These are phyloP conservation scores for Spathaspora hagerdaliae DNA, from an alignment of 805 yeast genomes.

Conservation along the genomic window DNA sequence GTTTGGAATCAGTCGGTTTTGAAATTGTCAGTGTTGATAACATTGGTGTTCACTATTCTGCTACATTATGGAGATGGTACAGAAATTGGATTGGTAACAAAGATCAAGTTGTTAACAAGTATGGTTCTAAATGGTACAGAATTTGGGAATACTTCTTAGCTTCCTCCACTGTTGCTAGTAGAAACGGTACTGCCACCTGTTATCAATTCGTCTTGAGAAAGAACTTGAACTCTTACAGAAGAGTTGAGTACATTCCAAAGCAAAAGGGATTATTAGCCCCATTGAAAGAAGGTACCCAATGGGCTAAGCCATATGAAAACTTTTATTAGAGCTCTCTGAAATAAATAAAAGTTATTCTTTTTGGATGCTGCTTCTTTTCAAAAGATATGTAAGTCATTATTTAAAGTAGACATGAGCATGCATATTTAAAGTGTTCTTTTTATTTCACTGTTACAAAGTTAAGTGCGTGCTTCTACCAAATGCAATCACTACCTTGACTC, in stretches of 20 bases:
- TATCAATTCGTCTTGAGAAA: slow-evolving; percentile 88
- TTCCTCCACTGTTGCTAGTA: slow-evolving; percentile 74
- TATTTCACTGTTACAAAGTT: too few species aligned
- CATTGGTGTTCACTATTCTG: slow-evolving; percentile 90
- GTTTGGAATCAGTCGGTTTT: slow-evolving; percentile 79
- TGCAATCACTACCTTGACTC: too few species aligned
- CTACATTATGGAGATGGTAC: slow-evolving; percentile 92
- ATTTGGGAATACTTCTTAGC: slow-evolving; percentile 92
- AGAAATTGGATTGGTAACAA: slow-evolving; percentile 86
- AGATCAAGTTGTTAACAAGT: slow-evolving; percentile 70
- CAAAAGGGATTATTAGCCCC: slow-evolving; percentile 73
- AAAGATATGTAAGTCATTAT: too few species aligned
- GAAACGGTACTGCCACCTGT: slow-evolving; percentile 93
- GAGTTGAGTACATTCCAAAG: slow-evolving; percentile 73
- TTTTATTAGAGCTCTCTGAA: slow-evolving; percentile 1
- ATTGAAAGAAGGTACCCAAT: slow-evolving; percentile 48
- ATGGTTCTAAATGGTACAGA: slow-evolving; percentile 86
- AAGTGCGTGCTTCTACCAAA: too few species aligned
- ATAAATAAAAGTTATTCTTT: too few species aligned
- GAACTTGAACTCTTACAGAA: slow-evolving; percentile 79
- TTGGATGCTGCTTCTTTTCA: too few species aligned
- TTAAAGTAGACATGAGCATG: too few species aligned
- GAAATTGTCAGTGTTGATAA: slow-evolving; percentile 81
- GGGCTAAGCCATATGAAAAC: slow-evolving; percentile 41
- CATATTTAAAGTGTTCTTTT: too few species aligned